These are phyloP conservation scores for Amyloporia xantha DNA, from an alignment of 768 basidiomycete genomes.

Conservation along the genomic window DNA sequence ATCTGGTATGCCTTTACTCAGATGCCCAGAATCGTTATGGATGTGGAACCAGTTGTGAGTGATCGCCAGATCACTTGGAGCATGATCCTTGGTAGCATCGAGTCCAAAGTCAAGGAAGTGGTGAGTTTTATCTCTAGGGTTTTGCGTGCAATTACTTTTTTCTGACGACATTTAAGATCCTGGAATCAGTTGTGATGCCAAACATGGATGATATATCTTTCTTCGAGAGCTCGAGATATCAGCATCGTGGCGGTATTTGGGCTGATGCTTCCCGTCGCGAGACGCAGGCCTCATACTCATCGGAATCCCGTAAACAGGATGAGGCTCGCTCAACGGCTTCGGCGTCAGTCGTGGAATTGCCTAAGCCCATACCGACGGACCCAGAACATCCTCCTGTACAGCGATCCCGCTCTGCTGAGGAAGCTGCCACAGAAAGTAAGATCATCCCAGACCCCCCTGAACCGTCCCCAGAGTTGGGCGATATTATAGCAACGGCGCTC, in stretches of 20 bases:
- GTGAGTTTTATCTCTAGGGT: slow-evolving; percentile 44
- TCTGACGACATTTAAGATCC: slow-evolving; percentile 71
- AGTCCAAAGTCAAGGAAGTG: slow-evolving; percentile 81
- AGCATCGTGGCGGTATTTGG: slow-evolving; percentile 86
- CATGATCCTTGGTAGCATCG: slow-evolving; percentile 87
- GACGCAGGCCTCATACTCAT: slow-evolving; percentile 9
- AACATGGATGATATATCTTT: slow-evolving; percentile 99
- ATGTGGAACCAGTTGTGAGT: slow-evolving; percentile 91
- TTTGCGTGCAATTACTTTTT: neutral
- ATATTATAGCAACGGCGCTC: slow-evolving; percentile 12
- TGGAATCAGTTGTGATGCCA: slow-evolving; percentile 90
- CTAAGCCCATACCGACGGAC: slow-evolving; percentile 12
- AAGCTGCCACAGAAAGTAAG: slow-evolving; percentile 10
- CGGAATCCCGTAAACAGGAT: slow-evolving; percentile 13
- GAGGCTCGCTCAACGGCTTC: slow-evolving; percentile 26
- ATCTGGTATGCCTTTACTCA: slow-evolving; percentile 96
- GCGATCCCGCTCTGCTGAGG: slow-evolving; percentile 28
- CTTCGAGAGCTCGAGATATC: slow-evolving; percentile 67
- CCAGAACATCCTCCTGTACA: slow-evolving; percentile 15
- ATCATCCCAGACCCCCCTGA: slow-evolving; percentile 15
- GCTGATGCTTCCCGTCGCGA: slow-evolving; percentile 58
- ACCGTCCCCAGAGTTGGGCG: slow-evolving; percentile 9
- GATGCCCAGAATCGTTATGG: slow-evolving; percentile 79
- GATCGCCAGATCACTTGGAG: slow-evolving; percentile 92
- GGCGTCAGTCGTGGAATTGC: slow-evolving; percentile 24